phyloP scores from a whole-genome alignment of 2,329 filamentous ascomycete species.

The Epichloe scottii region DNA sequence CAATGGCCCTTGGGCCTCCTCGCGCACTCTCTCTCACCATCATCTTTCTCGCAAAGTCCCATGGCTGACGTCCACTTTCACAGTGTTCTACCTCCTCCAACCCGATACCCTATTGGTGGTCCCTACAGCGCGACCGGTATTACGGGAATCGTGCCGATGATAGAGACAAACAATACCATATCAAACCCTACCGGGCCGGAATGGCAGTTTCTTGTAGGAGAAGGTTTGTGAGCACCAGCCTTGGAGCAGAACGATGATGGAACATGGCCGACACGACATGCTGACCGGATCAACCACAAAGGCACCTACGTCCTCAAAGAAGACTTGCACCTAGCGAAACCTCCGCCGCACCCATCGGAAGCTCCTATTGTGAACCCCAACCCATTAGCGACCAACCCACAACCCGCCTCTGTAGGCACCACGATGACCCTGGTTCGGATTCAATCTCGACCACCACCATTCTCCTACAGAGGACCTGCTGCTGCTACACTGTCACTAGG shows the following conservation, averaged over 20 bases:
- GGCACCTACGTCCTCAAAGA: slow-evolving; percentile 86
- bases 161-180: slow-evolving; percentile 90
- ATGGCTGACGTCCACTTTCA: background rate
- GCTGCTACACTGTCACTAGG: slow-evolving; percentile 35
- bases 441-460: slow-evolving; percentile 46
- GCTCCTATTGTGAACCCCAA: slow-evolving; percentile 78
- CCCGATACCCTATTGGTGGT: slow-evolving; percentile 65
- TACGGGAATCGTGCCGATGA: slow-evolving; percentile 57
- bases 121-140: slow-evolving; percentile 59
- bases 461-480: slow-evolving; percentile 41
- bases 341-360: slow-evolving; percentile 91
- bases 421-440: slow-evolving; percentile 69
- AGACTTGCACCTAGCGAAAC: slow-evolving; percentile 82
- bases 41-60: background rate
- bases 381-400: slow-evolving; percentile 72
- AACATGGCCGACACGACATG: background rate
- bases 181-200: slow-evolving; percentile 70
- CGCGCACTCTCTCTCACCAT: background rate
- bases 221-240: slow-evolving; percentile 45
- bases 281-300: slow-evolving; percentile 22
- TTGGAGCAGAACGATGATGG: background rate
- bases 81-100: slow-evolving; percentile 76
- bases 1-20: background rate
- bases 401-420: slow-evolving; percentile 74
- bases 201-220: slow-evolving; percentile 82